Conservation (phyloP, 2,329 filamentous ascomycete genomes). For the Alternaria gaisen region DNA sequence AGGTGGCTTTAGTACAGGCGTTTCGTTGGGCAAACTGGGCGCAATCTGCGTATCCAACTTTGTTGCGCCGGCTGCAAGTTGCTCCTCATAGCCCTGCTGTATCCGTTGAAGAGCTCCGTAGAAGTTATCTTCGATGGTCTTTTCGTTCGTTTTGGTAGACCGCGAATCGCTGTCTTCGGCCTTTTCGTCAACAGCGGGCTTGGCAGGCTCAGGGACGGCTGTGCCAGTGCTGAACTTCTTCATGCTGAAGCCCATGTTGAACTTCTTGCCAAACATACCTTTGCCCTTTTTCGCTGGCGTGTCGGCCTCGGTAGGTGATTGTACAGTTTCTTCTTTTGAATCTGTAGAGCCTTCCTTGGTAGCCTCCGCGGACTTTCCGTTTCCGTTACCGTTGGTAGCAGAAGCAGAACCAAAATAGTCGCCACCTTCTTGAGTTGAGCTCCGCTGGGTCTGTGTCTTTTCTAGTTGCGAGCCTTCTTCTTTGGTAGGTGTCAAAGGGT, state of each 20-base stretch:
- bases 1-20: slow-evolving; percentile 78
- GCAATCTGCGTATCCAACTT: slow-evolving; percentile 70
- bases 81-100: slow-evolving; percentile 75
- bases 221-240: slow-evolving; percentile 80
- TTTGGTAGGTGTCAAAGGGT: slow-evolving; percentile 50
- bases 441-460: slow-evolving; percentile 64
- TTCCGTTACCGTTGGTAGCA: slow-evolving; percentile 36
- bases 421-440: slow-evolving; percentile 62
- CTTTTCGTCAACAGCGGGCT: slow-evolving; percentile 81
- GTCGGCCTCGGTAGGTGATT: slow-evolving; percentile 54
- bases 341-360: slow-evolving; percentile 41
- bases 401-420: slow-evolving; percentile 73
- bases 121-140: slow-evolving; percentile 79
- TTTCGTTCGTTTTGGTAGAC: slow-evolving; percentile 69
- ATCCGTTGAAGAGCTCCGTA: slow-evolving; percentile 77
- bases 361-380: slow-evolving; percentile 35
- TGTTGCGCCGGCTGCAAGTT: slow-evolving; percentile 61
- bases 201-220: slow-evolving; percentile 67
- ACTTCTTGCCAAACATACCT: slow-evolving; percentile 80
- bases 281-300: slow-evolving; percentile 63
- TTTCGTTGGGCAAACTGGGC: slow-evolving; percentile 76
- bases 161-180: slow-evolving; percentile 67
- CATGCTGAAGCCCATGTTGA: slow-evolving; percentile 79
- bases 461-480: slow-evolving; percentile 60
- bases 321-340: slow-evolving; percentile 37